A percentile compares a stretch with the other conserved stretches of the same genome.
Conservation (phyloP, 1,284 basidiomycete genomes). For the Trichosporon ovoides region DNA sequence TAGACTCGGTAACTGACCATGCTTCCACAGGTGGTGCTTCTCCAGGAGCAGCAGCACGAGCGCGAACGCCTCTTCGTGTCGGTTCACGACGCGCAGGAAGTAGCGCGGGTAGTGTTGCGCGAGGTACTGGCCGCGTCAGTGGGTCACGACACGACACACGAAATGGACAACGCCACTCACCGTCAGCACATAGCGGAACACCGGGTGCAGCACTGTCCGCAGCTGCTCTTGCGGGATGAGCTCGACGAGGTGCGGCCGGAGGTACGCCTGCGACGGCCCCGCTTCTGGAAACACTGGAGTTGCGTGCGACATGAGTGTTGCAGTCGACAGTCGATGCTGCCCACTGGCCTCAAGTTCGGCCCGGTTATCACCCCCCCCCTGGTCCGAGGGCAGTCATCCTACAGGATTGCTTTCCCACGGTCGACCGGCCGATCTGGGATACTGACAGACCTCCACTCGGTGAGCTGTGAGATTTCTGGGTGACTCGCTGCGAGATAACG, state of each 20-base stretch:
- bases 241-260: slow-evolving; percentile 85
- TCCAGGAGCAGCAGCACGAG: slow-evolving; percentile 83
- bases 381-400: neutral
- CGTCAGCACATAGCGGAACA: slow-evolving; percentile 87
- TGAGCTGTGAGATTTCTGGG: too few relatives aligned
- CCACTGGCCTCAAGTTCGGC: neutral
- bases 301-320: neutral
- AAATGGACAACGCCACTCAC: too few relatives aligned
- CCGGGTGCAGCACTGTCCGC: slow-evolving; percentile 84
- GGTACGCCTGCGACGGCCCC: slow-evolving; percentile 17
- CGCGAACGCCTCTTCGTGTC: slow-evolving; percentile 94
- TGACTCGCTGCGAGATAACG: too few relatives aligned
- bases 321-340: neutral
- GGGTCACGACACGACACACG: too few relatives aligned
- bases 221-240: slow-evolving; percentile 94
- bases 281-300: slow-evolving; percentile 18
- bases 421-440: neutral
- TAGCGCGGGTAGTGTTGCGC: slow-evolving; percentile 93
- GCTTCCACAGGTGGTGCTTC: slow-evolving; percentile 76
- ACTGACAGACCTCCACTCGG: neutral
- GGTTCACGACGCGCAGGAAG: slow-evolving; percentile 82
- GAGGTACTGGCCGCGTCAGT: slow-evolving; percentile 63
- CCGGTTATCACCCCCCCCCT: neutral
- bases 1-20: slow-evolving; percentile 54
- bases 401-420: neutral